Evolutionary conservation across 1,139 yeast species (phyloP), one percentile per base, ranked within the genome.

Genomic region (Yamadazyma atmosphaerica): DNA sequence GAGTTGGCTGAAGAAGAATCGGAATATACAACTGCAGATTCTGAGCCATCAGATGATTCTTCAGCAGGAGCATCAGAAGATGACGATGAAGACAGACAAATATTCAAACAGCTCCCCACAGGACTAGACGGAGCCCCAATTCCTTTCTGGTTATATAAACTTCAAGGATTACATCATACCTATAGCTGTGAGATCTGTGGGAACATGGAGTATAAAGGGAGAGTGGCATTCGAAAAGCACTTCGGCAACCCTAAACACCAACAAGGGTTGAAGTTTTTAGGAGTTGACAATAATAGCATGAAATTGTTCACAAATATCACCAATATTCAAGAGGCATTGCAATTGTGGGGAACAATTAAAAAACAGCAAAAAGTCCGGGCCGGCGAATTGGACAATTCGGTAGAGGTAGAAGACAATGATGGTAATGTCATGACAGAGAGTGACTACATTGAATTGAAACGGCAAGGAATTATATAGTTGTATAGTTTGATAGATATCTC

Each of bases 51-150:
- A 9, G 64, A 56, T n/a, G 51, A 40, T 1, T 54, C 44, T 2
- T 49, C 49, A 3, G 51, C 43, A 6, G 50, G 46, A 4, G 40
- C 47, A 4, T 54, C 54, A n/a, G 55, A 49, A 15, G 58, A 55
- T 13, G 31, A 16, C 4, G 61, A 55, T 15, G 54, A 53, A 14
- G 56, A 51, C 10, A 47, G 40, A 35, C 52, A 51, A 14, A 44
- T 44, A 5, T 52, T 49, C 46, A 68, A 79, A 40, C 79, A 83
- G 44, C 60, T 87, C 39, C 96, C 96, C 0, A 46, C 87, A 1
- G 98, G 96, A 0, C 76, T 87, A 25, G 96, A 90, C 60, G 98
- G 98, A 0, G 76, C 76, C 30, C 97, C 98, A 0, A 88, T 92
- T 28, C 98, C 98, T 1, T 80, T 73, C 42, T 92, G 99, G 99